Conservation (phyloP, 2,329 filamentous ascomycete species). For the Cordyceps farinosa region DNA sequence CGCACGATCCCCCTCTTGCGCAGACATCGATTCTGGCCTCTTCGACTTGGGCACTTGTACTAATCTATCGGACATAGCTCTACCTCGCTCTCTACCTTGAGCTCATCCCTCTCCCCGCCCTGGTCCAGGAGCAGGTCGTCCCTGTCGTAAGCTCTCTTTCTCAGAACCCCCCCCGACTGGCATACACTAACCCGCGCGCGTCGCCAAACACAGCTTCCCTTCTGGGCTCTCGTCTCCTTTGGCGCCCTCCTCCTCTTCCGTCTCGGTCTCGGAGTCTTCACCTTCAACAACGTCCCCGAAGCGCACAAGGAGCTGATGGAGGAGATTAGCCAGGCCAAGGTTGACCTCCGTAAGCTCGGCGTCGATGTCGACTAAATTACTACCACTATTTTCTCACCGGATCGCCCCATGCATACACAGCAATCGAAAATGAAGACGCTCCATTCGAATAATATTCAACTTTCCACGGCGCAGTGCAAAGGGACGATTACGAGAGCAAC, state of each 20-base stretch:
- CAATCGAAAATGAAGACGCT: not conserved
- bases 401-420: not conserved
- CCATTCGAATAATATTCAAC: not conserved
- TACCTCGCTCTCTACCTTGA: slow-evolving; percentile 85
- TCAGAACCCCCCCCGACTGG: not conserved
- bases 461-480: not conserved
- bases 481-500: not conserved
- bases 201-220: slow-evolving; percentile 63
- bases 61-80: slow-evolving; percentile 53
- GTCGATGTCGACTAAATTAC: slow-evolving; percentile 68
- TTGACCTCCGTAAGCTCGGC: slow-evolving; percentile 68
- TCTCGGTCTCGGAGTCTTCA: slow-evolving; percentile 87
- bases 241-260: slow-evolving; percentile 89
- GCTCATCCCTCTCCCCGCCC: slow-evolving; percentile 72
- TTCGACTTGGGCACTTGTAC: not conserved
- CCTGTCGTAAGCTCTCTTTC: slow-evolving; percentile 66
- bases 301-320: slow-evolving; percentile 85
- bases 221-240: slow-evolving; percentile 88
- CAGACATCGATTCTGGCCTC: not conserved
- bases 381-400: not conserved
- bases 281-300: slow-evolving; percentile 92
- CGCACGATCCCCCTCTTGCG: not conserved
- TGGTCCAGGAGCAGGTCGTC: slow-evolving; percentile 79
- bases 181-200: slow-evolving; percentile 5
- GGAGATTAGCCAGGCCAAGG: slow-evolving; percentile 75